Base-by-base conservation (phyloP, 768 basidiomycete species). In the Naganishia vishniacii region DNA sequence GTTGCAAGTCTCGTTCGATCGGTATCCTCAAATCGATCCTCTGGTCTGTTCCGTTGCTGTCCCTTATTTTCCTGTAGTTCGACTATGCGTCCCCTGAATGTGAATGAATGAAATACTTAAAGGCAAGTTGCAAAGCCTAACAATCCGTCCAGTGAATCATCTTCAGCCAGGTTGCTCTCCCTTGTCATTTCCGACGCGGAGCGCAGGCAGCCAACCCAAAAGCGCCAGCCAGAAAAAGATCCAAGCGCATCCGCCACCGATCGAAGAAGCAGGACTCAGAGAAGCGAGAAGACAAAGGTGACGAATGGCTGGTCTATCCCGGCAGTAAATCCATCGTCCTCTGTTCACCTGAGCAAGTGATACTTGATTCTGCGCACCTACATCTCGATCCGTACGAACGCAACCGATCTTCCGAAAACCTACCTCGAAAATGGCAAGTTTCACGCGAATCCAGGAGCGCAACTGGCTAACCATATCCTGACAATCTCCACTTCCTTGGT, bases 181-280 rank as follows among this genome's bases (percentile, higher is more conserved):
- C 42, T 44, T 44, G 53, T 37, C 37, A 40, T 12, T 23, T 31
- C 12, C 6, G 3, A 40, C 9, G n/a, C 53, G 32, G 40, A 15
- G 53, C 34, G 31, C 12, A 34, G 3, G 34, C 53, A 37, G n/a
- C 42, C 13, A 15, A 44, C 9, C 9, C 42, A 44, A 44, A 44
- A 44, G 42, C 42, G 42, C 42, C 6, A 18, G 9, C 42, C n/a
- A 15, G 49, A 51, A 51, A 51, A 51, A 51, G 13, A n/a, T 56
- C n/a, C 3, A n/a, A 23, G 53, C 53, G 53, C 53, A 16, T 56
- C 53, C 53, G 53, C 37, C 53, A 56, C 51, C 51, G 32, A 56
- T 56, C 53, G 53, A 23, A 34, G 20, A 18, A 28, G 11, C 11
- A 13, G 12, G 28, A 20, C 12, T 51, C 26, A n/a, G 34, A 4